Evolutionary conservation across 2,329 filamentous ascomycete genomes (phyloP).

Genomic region (Alternaria triticimaculans): DNA sequence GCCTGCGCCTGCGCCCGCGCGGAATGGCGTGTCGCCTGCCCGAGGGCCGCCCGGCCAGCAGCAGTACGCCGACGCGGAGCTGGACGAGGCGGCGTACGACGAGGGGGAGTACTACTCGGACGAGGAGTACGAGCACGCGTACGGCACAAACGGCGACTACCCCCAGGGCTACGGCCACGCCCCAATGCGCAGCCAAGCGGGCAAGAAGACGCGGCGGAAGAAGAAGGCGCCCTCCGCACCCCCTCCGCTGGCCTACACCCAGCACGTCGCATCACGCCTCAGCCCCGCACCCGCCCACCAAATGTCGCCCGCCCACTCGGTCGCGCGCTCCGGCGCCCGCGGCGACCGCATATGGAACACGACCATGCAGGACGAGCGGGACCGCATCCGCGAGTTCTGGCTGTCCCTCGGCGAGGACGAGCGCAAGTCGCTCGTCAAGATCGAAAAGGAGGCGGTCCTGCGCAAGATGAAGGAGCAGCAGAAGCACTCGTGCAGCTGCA

Average conservation of each 20-base stretch:
- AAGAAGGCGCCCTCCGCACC: slow-evolving; percentile 59
- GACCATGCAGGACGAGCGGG: slow-evolving; percentile 89
- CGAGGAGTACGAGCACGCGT: slow-evolving; percentile 45
- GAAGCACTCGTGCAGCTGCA: slow-evolving; percentile 98
- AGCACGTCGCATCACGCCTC: slow-evolving; percentile 39
- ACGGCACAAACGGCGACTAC: slow-evolving; percentile 43
- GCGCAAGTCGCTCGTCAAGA: slow-evolving; percentile 92
- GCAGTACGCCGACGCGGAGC: slow-evolving; percentile 54
- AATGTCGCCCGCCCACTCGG: slow-evolving; percentile 49
- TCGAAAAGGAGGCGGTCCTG: slow-evolving; percentile 96
- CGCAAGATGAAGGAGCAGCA: slow-evolving; percentile 99
- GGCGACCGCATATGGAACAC: slow-evolving; percentile 98
- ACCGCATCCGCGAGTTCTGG: slow-evolving; percentile 99
- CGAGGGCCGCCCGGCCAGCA: slow-evolving; percentile 32
- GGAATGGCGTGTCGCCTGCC: slow-evolving; percentile 38
- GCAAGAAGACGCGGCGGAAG: slow-evolving; percentile 71
- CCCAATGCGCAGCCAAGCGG: slow-evolving; percentile 22
- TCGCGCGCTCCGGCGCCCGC: slow-evolving; percentile 55
- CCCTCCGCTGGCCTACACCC: slow-evolving; percentile 39
- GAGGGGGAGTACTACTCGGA: slow-evolving; percentile 52
- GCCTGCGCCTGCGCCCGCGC: slow-evolving; percentile 23
- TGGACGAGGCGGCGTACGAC: slow-evolving; percentile 50
- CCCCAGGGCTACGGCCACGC: slow-evolving; percentile 33
- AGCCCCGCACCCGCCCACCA: slow-evolving; percentile 50
- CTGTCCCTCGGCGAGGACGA: slow-evolving; percentile 92